Evolutionary conservation across 1,284 basidiomycete genomes (phyloP).

Genomic region (Melampsora larici-populina): DNA sequence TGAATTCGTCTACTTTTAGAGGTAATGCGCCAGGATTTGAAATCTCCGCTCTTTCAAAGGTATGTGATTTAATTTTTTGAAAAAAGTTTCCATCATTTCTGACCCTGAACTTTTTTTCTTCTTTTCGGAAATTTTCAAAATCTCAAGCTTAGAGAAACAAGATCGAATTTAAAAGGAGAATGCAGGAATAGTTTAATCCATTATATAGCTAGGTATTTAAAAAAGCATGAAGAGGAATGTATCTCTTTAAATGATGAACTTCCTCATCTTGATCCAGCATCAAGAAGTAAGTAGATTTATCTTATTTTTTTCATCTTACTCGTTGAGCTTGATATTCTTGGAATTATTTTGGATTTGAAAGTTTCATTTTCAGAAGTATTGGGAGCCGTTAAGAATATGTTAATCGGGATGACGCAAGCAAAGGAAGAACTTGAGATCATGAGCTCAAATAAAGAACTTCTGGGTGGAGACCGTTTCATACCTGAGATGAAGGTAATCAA

Average conservation of each 20-base stretch:
- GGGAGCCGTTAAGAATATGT: constrained; percentile 63
- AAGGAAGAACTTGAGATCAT: constrained; percentile 61
- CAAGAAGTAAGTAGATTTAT: constrained; percentile 62
- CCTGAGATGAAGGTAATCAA: constrained; percentile 59
- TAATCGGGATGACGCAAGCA: constrained; percentile 63
- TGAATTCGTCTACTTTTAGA: constrained; percentile 77
- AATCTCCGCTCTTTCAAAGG: constrained; percentile 75
- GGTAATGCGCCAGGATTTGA: constrained; percentile 80
- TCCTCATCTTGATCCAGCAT: constrained; percentile 74
- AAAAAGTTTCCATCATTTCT: constrained; percentile 13
- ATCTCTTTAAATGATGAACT: constrained; percentile 75
- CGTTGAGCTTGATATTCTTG: constrained; percentile 34
- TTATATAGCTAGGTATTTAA: constrained; percentile 72
- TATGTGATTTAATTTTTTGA: constrained; percentile 49
- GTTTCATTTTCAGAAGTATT: constrained; percentile 67
- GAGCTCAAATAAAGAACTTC: constrained; percentile 51
- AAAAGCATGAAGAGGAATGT: constrained; percentile 65
- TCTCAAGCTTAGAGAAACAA: constrained; percentile 74
- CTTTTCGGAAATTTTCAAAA: background rate
- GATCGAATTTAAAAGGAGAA: constrained; percentile 57
- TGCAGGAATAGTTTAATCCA: constrained; percentile 81
- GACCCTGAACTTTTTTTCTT: background rate
- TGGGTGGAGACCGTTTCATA: constrained; percentile 63
- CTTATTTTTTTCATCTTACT: background rate
- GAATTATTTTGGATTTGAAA: constrained; percentile 51